Conservation (phyloP, 1,284 basidiomycete species). For the Microbotryomycetes sp. region DNA sequence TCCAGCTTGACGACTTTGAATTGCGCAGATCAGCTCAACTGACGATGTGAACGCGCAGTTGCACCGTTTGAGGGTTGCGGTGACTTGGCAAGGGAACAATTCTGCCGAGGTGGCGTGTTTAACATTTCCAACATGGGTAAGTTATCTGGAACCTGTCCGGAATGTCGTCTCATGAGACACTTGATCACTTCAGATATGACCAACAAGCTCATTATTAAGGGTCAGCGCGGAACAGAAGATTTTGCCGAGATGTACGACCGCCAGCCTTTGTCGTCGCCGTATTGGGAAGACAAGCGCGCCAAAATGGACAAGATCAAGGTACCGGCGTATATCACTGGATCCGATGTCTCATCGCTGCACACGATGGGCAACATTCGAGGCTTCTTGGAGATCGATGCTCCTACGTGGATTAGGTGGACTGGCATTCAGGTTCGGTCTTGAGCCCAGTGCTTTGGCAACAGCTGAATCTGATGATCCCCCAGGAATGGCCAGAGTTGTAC, state of each 20-base stretch:
- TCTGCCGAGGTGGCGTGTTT: conserved; percentile 26
- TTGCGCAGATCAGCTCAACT: no score
- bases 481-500: conserved; percentile 19
- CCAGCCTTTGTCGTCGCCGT: neutral
- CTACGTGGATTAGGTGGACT: conserved; percentile 29
- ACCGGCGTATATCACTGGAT: conserved; percentile 32
- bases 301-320: conserved; percentile 34
- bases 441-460: neutral
- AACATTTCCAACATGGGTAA: conserved; percentile 27
- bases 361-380: conserved; percentile 28
- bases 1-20: no score
- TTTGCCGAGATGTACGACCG: conserved; percentile 20
- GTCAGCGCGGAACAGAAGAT: conserved; percentile 21
- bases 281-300: conserved; percentile 32
- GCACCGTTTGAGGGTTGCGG: conserved; percentile 35
- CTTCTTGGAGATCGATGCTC: conserved; percentile 23
- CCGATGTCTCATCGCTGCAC: conserved; percentile 27
- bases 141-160: no score
- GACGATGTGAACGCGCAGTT: no score
- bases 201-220: conserved; percentile 31
- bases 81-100: conserved; percentile 26
- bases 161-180: no score
- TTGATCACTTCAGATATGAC: conserved; percentile 20
- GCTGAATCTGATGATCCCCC: neutral
- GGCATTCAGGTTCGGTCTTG: conserved; percentile 18